A percentile compares a stretch with the other conserved stretches of the same genome.
These are phyloP conservation scores for Fusarium multiceps DNA, from an alignment of 2,329 filamentous ascomycete species.

Conservation along the genomic window DNA sequence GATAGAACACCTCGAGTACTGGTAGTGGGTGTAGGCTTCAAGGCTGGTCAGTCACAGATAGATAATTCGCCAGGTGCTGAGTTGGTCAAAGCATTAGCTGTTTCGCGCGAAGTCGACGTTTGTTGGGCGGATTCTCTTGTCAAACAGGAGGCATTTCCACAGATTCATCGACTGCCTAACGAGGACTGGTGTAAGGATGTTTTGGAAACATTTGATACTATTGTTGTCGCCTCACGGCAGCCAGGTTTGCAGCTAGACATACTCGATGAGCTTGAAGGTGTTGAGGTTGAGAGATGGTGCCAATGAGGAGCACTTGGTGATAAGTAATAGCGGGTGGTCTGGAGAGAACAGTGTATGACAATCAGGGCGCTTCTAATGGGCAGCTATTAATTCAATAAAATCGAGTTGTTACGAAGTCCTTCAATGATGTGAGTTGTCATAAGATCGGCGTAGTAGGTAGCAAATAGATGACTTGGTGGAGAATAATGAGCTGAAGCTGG, in stretches of 20 bases:
- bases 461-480: neutral
- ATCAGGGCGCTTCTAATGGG: neutral
- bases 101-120: slow-evolving; percentile 53
- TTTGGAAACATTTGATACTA: slow-evolving; percentile 53
- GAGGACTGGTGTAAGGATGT: slow-evolving; percentile 51
- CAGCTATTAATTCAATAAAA: too few relatives aligned
- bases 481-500: neutral
- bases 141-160: slow-evolving; percentile 52
- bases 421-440: slow-evolving; percentile 1
- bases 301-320: neutral
- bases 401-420: neutral
- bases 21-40: slow-evolving; percentile 61
- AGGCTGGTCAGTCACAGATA: slow-evolving; percentile 58
- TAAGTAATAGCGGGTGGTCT: neutral
- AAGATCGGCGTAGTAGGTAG: neutral
- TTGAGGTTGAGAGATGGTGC: slow-evolving; percentile 55
- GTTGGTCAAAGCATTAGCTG: slow-evolving; percentile 50
- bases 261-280: slow-evolving; percentile 50
- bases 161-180: slow-evolving; percentile 52
- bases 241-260: slow-evolving; percentile 52
- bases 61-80: slow-evolving; percentile 59
- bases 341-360: neutral
- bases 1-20: slow-evolving; percentile 48
- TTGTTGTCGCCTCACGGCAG: slow-evolving; percentile 57
- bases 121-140: slow-evolving; percentile 57